Evolutionary conservation across 2,329 filamentous ascomycete species (phyloP).

Genomic region (Zymoseptoria pseudotritici): DNA sequence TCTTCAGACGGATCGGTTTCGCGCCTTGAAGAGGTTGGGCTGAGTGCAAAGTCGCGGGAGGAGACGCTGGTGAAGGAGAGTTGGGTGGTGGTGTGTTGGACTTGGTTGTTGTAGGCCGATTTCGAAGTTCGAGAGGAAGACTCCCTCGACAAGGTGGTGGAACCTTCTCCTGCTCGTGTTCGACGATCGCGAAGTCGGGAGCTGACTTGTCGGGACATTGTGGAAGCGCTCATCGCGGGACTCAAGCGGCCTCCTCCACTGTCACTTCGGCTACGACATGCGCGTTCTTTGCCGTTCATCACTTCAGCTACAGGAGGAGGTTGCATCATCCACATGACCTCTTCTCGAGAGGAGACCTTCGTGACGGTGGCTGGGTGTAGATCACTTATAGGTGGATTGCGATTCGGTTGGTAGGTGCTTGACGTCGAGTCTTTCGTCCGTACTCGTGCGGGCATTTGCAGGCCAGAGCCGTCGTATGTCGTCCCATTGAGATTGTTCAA

Average conservation of each 20-base stretch:
- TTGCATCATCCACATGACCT: slow-evolving; percentile 85
- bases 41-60: slow-evolving; percentile 14
- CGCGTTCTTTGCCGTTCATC: slow-evolving; percentile 79
- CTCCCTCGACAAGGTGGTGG: not conserved
- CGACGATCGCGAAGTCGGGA: not conserved
- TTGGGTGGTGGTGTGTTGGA: not conserved
- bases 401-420: slow-evolving; percentile 26
- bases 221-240: slow-evolving; percentile 8
- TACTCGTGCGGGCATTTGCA: not conserved
- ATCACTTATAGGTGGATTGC: slow-evolving; percentile 59
- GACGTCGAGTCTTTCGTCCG: slow-evolving; percentile 20
- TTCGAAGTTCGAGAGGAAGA: not conserved
- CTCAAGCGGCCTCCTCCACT: slow-evolving; percentile 36
- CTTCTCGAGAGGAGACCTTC: slow-evolving; percentile 39
- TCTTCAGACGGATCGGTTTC: not conserved
- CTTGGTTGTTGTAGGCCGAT: not conserved
- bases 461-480: not conserved
- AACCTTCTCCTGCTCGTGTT: not conserved
- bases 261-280: slow-evolving; percentile 50
- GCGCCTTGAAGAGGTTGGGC: slow-evolving; percentile 2
- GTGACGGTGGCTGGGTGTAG: slow-evolving; percentile 49
- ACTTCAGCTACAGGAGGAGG: slow-evolving; percentile 82
- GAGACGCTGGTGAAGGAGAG: not conserved
- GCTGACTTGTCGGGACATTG: slow-evolving; percentile 32
- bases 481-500: slow-evolving; percentile 16